phyloP scores from a whole-genome alignment of 805 yeast species.

The Candida jianshihensis region DNA sequence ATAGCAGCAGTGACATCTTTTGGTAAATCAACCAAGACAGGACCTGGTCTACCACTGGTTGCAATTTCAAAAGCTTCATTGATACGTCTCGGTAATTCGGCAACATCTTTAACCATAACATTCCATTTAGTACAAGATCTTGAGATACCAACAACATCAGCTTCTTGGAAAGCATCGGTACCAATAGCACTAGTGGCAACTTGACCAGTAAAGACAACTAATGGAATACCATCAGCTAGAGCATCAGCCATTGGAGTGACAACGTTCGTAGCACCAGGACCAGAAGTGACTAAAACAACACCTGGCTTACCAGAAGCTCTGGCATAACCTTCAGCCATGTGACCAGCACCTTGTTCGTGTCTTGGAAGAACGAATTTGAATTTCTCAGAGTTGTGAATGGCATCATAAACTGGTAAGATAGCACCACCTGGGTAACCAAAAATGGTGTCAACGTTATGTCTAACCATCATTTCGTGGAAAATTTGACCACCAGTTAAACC shows the following conservation, averaged over 20 bases:
- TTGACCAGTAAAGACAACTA: constrained; percentile 96
- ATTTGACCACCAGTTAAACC: constrained; percentile 98
- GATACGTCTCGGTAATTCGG: constrained; percentile 90
- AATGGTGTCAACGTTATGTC: constrained; percentile 91
- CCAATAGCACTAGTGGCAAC: constrained; percentile 95
- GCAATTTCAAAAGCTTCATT: constrained; percentile 98
- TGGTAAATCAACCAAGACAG: constrained; percentile 94
- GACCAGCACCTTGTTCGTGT: constrained; percentile 99
- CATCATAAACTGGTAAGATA: constrained; percentile 94
- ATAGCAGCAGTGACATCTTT: constrained; percentile 96
- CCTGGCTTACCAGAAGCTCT: constrained; percentile 94
- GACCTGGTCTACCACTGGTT: constrained; percentile 94
- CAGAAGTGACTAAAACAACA: constrained; percentile 96
- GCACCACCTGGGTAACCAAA: constrained; percentile 99
- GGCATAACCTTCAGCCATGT: constrained; percentile 99
- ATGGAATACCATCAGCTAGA: constrained; percentile 92
- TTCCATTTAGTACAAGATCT: constrained; percentile 99
- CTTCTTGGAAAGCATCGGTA: constrained; percentile 99
- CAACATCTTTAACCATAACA: constrained; percentile 93
- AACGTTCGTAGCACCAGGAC: constrained; percentile 98
- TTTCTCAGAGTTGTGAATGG: constrained; percentile 83
- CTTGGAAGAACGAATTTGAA: constrained; percentile 90
- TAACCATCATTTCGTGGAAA: constrained; percentile 97
- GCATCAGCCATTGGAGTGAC: constrained; percentile 99
- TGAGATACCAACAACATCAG: constrained; percentile 94